Base-by-base conservation (phyloP, 257 asterid species). In the Salvia splendens region DNA sequence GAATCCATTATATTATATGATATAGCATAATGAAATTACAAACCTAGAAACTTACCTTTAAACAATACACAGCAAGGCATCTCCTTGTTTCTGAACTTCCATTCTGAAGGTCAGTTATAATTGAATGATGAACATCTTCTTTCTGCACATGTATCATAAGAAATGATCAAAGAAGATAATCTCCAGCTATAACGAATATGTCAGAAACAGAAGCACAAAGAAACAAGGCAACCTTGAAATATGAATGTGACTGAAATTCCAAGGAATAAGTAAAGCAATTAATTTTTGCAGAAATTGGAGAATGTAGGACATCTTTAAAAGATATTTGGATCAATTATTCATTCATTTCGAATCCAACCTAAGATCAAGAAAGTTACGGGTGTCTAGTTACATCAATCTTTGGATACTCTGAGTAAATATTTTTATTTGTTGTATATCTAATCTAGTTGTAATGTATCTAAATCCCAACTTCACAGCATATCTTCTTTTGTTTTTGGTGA, bases 91-190 rank as follows among this genome's bases (percentile, higher is more conserved):
- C 99, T 43, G 97, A 54, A 79, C 85, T 90, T 46, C 99, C 99
- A 72, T 90, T 93, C 85, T 93, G 99, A 74, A 93, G 97, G 78
- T 93, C 99, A 43, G 99, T 86, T 82, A 93, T 93, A 66, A 93
- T 93, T 58, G 99, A 93, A 76, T 93, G 99, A 73, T 93, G 99
- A 51, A 93, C 99, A 81, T 90, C 99, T 85, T 93, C 99, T 85
- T 93, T 93, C 99, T 93, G 94, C 79, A 81, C 61, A 61, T 12
- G 54, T 6, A 32, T 58, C 24, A 61, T 62, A 35, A 14, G 32
- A 65, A 43, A 68, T 30, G 51, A 61, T 64, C 42, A 75, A 42
- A 54, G 33, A 51, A 74, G 51, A 42, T 63, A 40, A 76, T 52
- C 4, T 30, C 36, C 24, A 61, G 71, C 62, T 58, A 43, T 24